phyloP scores from a whole-genome alignment of 768 basidiomycete species.

The Tulasnella sp. region DNA sequence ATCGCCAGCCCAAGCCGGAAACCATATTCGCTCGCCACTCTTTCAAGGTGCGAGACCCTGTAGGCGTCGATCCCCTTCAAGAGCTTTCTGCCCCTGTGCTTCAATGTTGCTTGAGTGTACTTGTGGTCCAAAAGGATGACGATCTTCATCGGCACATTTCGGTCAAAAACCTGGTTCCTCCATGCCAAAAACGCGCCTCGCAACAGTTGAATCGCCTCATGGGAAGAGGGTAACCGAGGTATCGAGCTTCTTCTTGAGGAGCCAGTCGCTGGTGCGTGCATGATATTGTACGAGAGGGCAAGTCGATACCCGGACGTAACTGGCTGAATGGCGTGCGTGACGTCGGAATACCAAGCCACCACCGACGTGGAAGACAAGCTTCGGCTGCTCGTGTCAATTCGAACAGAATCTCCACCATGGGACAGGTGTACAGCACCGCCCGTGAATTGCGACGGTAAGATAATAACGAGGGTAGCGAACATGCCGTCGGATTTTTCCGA shows the following conservation, averaged over 20 bases:
- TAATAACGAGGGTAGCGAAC: conserved; percentile 57
- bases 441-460: conserved; percentile 53
- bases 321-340: conserved; percentile 55
- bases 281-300: conserved; percentile 56
- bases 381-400: conserved; percentile 46
- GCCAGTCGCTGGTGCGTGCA: conserved; percentile 47
- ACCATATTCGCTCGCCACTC: conserved; percentile 45
- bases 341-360: conserved; percentile 60
- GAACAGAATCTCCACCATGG: conserved; percentile 45
- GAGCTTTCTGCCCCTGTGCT: conserved; percentile 35
- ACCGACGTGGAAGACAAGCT: conserved; percentile 48
- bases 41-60: conserved; percentile 43
- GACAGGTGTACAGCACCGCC: conserved; percentile 55
- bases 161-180: neutral
- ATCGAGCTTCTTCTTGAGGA: conserved; percentile 39
- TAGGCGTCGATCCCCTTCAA: conserved; percentile 50
- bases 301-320: conserved; percentile 56
- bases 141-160: conserved; percentile 39
- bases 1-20: conserved; percentile 48
- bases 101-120: conserved; percentile 44
- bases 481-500: conserved; percentile 55
- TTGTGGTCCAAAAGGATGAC: conserved; percentile 47
- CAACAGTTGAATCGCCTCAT: conserved; percentile 28
- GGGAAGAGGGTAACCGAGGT: neutral
- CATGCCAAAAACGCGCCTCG: neutral